A percentile compares a stretch with the other conserved stretches of the same genome.
Conservation (phyloP, 768 basidiomycete genomes). For the Cystobasidium tubakii region DNA sequence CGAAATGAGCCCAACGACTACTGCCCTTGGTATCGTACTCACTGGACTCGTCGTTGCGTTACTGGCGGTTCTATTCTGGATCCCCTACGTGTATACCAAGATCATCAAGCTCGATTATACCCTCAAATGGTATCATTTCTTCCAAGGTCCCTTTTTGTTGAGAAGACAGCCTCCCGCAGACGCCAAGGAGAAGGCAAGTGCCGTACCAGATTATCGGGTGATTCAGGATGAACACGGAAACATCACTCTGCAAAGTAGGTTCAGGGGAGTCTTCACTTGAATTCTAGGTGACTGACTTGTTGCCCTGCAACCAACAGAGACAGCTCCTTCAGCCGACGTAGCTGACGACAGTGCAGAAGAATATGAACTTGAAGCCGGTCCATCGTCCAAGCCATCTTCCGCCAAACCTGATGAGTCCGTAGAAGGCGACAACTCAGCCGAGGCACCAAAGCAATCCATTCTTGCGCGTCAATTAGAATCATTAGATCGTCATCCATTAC, state of each 20-base stretch:
- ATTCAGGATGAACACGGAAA: not conserved
- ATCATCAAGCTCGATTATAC: conserved; percentile 52
- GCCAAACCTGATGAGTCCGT: too few relatives aligned
- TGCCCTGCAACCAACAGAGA: too few relatives aligned
- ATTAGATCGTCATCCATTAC: conserved; percentile 45
- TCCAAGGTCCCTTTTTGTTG: conserved; percentile 52
- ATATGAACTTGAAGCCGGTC: too few relatives aligned
- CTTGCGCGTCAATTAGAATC: conserved; percentile 43
- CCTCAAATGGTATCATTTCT: conserved; percentile 44
- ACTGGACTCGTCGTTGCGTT: conserved; percentile 49
- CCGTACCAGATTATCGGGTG: conserved; percentile 50
- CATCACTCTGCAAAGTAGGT: not conserved
- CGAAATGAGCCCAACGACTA: conserved; percentile 45
- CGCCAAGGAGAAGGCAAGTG: conserved; percentile 40
- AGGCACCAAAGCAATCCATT: conserved; percentile 22
- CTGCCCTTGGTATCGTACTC: conserved; percentile 50
- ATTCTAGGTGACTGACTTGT: not conserved
- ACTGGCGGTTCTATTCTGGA: conserved; percentile 51
- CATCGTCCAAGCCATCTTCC: too few relatives aligned
- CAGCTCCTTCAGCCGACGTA: too few relatives aligned
- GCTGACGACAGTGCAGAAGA: too few relatives aligned
- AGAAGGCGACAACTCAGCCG: too few relatives aligned
- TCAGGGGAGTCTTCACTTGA: too few relatives aligned
- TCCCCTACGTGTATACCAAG: conserved; percentile 52
- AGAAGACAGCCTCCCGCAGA: conserved; percentile 49